Conservation (phyloP, 2,329 filamentous ascomycete genomes). For the Aspergillus chevalieri region DNA sequence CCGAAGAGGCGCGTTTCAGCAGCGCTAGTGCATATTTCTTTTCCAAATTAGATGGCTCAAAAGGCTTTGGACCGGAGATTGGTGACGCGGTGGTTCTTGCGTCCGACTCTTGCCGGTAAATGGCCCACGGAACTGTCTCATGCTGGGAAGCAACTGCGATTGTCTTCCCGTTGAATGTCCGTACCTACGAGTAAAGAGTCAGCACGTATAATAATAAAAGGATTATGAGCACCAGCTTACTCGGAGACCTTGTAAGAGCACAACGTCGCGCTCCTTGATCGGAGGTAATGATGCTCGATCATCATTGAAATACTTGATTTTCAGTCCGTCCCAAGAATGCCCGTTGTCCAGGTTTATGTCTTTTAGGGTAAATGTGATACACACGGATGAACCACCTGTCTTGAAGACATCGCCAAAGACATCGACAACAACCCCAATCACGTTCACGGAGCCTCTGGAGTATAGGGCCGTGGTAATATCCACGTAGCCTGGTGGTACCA, state of each 20-base stretch:
- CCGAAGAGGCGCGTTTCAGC: background rate
- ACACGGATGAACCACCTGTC: constrained; percentile 53
- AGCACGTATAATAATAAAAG: constrained; percentile 6
- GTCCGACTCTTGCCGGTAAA: constrained; percentile 26
- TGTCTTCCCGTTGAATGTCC: constrained; percentile 12
- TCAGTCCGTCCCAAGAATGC: constrained; percentile 35
- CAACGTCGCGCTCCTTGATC: constrained; percentile 53
- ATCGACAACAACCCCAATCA: constrained; percentile 69
- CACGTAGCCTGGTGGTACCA: constrained; percentile 28
- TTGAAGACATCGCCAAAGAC: constrained; percentile 45
- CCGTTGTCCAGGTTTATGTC: constrained; percentile 49
- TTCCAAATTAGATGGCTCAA: constrained; percentile 22
- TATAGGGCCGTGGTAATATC: constrained; percentile 43
- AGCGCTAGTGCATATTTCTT: constrained; percentile 17
- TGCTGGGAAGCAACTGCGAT: constrained; percentile 23
- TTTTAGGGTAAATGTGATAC: constrained; percentile 55
- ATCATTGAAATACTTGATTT: constrained; percentile 57
- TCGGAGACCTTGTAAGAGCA: constrained; percentile 56
- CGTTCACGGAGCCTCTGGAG: constrained; percentile 40
- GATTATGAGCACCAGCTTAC: constrained; percentile 31
- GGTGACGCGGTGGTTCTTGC: constrained; percentile 14
- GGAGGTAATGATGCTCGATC: constrained; percentile 39
- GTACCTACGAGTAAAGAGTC: constrained; percentile 12
- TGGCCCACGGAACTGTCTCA: constrained; percentile 26
- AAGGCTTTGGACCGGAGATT: constrained; percentile 22